Conservation (phyloP, 805 yeast genomes). For the Candida silvicultrix region DNA sequence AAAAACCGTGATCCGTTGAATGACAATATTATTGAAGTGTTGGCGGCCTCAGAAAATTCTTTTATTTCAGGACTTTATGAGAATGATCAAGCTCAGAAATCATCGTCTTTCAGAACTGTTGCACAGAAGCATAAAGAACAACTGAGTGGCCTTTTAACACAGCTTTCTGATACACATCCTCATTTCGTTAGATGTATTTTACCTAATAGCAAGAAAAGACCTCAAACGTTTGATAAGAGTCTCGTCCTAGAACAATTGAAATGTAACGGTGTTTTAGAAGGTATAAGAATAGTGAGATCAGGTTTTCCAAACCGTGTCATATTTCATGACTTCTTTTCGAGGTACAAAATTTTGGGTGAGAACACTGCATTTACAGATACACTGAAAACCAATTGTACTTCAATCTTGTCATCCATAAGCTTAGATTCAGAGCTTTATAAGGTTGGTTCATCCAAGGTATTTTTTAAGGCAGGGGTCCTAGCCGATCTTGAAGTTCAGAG, state of each 20-base stretch:
- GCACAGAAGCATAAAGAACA: constrained; percentile 89
- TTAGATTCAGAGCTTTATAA: constrained; percentile 78
- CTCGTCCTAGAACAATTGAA: constrained; percentile 84
- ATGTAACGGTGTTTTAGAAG: constrained; percentile 97
- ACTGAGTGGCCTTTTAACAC: constrained; percentile 60
- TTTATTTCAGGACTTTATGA: constrained; percentile 54
- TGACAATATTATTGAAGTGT: constrained; percentile 59
- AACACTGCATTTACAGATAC: constrained; percentile 36
- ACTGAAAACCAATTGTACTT: constrained; percentile 61
- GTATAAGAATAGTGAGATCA: constrained; percentile 93
- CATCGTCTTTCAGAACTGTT: constrained; percentile 61
- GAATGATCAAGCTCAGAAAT: constrained; percentile 27
- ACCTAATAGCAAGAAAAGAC: constrained; percentile 73
- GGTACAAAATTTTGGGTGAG: constrained; percentile 67
- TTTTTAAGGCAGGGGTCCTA: constrained; percentile 93
- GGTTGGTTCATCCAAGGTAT: constrained; percentile 88
- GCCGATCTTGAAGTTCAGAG: constrained; percentile 81
- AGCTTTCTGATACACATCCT: constrained; percentile 78
- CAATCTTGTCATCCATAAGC: constrained; percentile 55
- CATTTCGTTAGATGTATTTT: constrained; percentile 95
- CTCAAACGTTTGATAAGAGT: constrained; percentile 64
- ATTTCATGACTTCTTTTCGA: constrained; percentile 69
- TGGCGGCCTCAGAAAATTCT: constrained; percentile 48
- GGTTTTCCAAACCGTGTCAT: constrained; percentile 93
- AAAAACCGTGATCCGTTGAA: constrained; percentile 92